phyloP scores from a whole-genome alignment of 192 early-diverging fungal genomes.

The Coemansia sp. region DNA sequence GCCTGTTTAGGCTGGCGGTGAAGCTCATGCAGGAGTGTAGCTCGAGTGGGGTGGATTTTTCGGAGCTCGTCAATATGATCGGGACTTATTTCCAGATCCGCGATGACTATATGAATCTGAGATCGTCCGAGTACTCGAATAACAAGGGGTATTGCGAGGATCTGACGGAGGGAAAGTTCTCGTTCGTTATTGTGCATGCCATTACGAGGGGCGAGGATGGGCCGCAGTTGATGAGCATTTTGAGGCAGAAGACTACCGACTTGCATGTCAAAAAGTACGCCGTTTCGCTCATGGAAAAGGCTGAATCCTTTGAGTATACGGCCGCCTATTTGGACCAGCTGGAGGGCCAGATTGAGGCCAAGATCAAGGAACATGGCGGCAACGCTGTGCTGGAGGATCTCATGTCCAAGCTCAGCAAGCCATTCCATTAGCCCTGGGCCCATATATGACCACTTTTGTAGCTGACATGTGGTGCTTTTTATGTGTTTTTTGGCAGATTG shows the following conservation, averaged over 20 bases:
- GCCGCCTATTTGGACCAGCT: slow-evolving; percentile 59
- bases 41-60: slow-evolving; percentile 61
- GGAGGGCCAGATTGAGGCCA: slow-evolving; percentile 61
- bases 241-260: slow-evolving; percentile 81
- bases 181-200: slow-evolving; percentile 89
- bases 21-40: slow-evolving; percentile 88
- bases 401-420: slow-evolving; percentile 50
- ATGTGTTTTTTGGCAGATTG: not conserved
- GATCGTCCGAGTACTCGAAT: slow-evolving; percentile 80
- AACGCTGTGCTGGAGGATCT: slow-evolving; percentile 62
- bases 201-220: slow-evolving; percentile 58
- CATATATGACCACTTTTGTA: not conserved
- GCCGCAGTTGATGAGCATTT: slow-evolving; percentile 78
- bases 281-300: slow-evolving; percentile 73
- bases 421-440: slow-evolving; percentile 3
- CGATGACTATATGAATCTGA: slow-evolving; percentile 96
- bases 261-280: slow-evolving; percentile 86
- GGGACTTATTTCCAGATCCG: slow-evolving; percentile 96
- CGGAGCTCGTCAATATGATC: slow-evolving; percentile 77
- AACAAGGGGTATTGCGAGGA: slow-evolving; percentile 99
- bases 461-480: not conserved
- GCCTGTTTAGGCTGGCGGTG: slow-evolving; percentile 89
- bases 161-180: slow-evolving; percentile 98
- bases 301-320: slow-evolving; percentile 81
- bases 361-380: slow-evolving; percentile 74